Conservation (phyloP, 306 rosid species). For the Quercus bicolor region DNA sequence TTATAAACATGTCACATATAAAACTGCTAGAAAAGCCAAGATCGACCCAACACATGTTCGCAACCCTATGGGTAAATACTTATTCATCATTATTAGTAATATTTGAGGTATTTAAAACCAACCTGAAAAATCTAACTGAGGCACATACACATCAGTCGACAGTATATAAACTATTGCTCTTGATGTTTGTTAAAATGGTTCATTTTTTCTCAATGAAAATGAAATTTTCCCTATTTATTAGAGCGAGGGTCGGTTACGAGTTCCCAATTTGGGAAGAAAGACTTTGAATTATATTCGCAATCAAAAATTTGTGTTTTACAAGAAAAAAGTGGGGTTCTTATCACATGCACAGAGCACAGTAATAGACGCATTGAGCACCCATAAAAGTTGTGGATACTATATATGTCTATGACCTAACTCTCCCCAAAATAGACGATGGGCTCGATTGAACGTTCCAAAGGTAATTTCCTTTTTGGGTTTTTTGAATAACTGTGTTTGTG, state of each 20-base stretch:
- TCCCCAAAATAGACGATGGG: slow-evolving; percentile 29
- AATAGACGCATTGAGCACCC: slow-evolving; percentile 22
- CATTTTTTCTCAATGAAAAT: slow-evolving; percentile 20
- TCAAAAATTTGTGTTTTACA: slow-evolving; percentile 9
- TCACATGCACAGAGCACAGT: slow-evolving; percentile 36
- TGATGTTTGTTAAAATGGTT: slow-evolving; percentile 19
- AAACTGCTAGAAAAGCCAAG: no score
- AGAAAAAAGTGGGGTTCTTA: slow-evolving; percentile 30
- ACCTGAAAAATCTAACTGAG: background rate
- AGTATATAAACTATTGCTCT: background rate
- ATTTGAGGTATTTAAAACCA: no score
- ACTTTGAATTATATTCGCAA: slow-evolving; percentile 24
- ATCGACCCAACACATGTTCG: no score
- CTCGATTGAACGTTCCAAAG: slow-evolving; percentile 7
- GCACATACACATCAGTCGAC: background rate
- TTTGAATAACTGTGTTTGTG: background rate
- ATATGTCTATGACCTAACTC: slow-evolving; percentile 25
- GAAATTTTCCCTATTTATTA: slow-evolving; percentile 15
- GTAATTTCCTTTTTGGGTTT: slow-evolving; percentile 24
- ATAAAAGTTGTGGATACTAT: slow-evolving; percentile 15
- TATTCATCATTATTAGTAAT: no score
- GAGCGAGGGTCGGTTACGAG: slow-evolving; percentile 27
- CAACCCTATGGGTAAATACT: no score
- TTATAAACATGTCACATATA: no score
- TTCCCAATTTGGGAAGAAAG: slow-evolving; percentile 40